These are phyloP conservation scores for Kwoniella mangroviensis DNA, from an alignment of 768 basidiomycete species.

Conservation along the genomic window DNA sequence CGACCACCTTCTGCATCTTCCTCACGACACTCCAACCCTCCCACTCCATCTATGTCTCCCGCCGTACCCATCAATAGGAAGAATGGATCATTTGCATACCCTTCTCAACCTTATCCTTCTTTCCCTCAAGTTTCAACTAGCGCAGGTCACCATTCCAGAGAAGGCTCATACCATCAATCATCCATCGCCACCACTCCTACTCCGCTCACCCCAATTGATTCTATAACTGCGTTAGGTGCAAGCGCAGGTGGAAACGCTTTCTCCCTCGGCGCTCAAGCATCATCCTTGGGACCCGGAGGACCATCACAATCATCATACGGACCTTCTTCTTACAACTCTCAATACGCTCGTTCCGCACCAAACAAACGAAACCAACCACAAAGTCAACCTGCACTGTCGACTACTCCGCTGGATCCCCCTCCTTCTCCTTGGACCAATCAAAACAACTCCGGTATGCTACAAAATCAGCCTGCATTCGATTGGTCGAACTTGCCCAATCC, in stretches of 20 bases:
- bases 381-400: slow-evolving; percentile 22
- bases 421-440: slow-evolving; percentile 38
- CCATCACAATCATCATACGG: slow-evolving; percentile 15
- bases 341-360: slow-evolving; percentile 1
- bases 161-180: slow-evolving; percentile 34
- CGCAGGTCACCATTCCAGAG: slow-evolving; percentile 23
- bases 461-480: slow-evolving; percentile 23
- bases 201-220: slow-evolving; percentile 37
- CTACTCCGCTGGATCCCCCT: slow-evolving; percentile 44
- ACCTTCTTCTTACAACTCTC: slow-evolving; percentile 15
- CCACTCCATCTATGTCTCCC: slow-evolving; percentile 40
- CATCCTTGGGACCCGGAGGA: slow-evolving; percentile 14
- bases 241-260: slow-evolving; percentile 25
- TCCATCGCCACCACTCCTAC: slow-evolving; percentile 43
- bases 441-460: background rate
- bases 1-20: slow-evolving; percentile 31
- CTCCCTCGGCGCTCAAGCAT: slow-evolving; percentile 19
- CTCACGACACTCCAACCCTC: slow-evolving; percentile 34
- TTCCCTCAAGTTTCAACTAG: slow-evolving; percentile 26
- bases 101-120: slow-evolving; percentile 30
- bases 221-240: slow-evolving; percentile 1
- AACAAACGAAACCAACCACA: background rate
- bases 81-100: slow-evolving; percentile 14
- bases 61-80: slow-evolving; percentile 16
- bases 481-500: slow-evolving; percentile 29